Evolutionary conservation across 2,329 filamentous ascomycete species (phyloP), one percentile per base, ranked within the genome.

Genomic region (Colletotrichum musae): DNA sequence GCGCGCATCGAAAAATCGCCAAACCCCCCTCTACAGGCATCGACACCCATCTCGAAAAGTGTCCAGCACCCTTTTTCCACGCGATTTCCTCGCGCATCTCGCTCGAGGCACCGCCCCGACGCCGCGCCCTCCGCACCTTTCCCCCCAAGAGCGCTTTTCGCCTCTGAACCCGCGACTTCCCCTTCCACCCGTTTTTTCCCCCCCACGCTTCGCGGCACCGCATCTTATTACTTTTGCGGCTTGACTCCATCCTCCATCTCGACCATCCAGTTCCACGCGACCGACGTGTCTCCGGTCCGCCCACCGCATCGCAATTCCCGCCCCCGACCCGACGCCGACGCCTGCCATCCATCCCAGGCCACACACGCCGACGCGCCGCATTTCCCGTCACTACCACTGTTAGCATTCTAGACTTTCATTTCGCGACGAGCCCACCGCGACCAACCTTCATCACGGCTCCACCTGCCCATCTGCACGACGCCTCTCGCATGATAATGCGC

Each of bases 1-100:
- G 84, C 86, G 86, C 87, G 86, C 86, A 89, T 88, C 86, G 74
- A 77, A 87, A 87, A 85, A 87, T 87, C 86, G 83, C 85, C 85
- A 85, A 83, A 86, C 84, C 85, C 81, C 28, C 84, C 83, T 85
- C 83, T 83, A 84, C 84, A 85, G 85, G 80, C 86, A 89, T 89
- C 86, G 81, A 85, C 81, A 82, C 79, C 83, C 86, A 88, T 88
- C 86, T 81, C 79, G 80, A 85, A 82, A 84, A 80, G 79, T 81
- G 81, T 81, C 83, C 80, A 83, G 82, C 81, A 82, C 82, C 81
- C 80, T 81, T 83, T 84, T 82, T 10, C 81, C 83, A 86, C 86
- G 85, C 87, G 83, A 83, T 83, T 86, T 84, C 80, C 79, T 83
- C 81, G 80, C 84, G 80, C 81, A 78, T 80, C 75, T 75, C 77